A percentile compares a stretch with the other conserved stretches of the same genome.
phyloP scores from a whole-genome alignment of 805 yeast genomes.

The Candida chilensis region DNA sequence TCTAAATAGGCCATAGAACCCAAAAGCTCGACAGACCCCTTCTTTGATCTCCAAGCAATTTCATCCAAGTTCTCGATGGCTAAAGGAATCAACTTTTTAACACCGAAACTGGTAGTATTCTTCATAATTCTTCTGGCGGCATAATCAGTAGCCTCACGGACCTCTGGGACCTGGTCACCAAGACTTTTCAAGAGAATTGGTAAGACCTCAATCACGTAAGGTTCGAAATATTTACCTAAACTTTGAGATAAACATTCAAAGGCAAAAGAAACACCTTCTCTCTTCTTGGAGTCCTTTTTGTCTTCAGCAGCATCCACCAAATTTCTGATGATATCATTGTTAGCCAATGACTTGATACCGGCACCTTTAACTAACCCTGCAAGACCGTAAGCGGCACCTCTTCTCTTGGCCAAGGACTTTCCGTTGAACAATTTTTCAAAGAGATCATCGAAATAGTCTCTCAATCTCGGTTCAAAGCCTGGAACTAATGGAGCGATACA shows the following conservation, averaged over 20 bases:
- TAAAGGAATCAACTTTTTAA: constrained; percentile 82
- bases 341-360: constrained; percentile 72
- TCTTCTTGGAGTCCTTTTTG: constrained; percentile 57
- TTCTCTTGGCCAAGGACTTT: constrained; percentile 41
- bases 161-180: constrained; percentile 82
- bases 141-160: constrained; percentile 78
- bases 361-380: constrained; percentile 90
- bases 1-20: constrained; percentile 98
- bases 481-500: constrained; percentile 79
- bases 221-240: constrained; percentile 78
- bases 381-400: constrained; percentile 95
- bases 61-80: constrained; percentile 83
- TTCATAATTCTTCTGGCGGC: constrained; percentile 89
- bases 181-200: constrained; percentile 73
- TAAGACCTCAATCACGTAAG: constrained; percentile 82
- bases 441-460: constrained; percentile 45
- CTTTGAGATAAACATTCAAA: constrained; percentile 77
- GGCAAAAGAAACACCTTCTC: constrained; percentile 85
- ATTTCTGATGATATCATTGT: constrained; percentile 67
- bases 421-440: constrained; percentile 53
- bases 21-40: constrained; percentile 90
- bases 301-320: constrained; percentile 83
- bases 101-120: constrained; percentile 86
- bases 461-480: constrained; percentile 40
- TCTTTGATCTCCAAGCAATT: constrained; percentile 91